Evolutionary conservation across 2,329 filamentous ascomycete genomes (phyloP).

Genomic region (Elsinoe arachidis): DNA sequence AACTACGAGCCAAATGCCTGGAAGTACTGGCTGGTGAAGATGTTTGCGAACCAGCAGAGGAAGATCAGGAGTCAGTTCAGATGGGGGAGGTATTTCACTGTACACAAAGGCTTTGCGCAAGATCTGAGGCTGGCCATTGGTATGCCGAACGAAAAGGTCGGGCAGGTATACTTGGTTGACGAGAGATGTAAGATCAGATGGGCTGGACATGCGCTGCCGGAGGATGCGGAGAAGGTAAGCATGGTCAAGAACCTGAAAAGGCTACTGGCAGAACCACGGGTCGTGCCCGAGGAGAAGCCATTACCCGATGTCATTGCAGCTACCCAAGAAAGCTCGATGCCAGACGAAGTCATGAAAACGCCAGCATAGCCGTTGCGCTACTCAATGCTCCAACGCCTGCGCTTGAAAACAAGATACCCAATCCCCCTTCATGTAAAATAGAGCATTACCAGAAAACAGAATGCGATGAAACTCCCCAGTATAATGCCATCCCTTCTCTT

Average conservation of each 20-base stretch:
- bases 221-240: conserved; percentile 57
- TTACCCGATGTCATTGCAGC: conserved; percentile 30
- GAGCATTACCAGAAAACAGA: conserved; percentile 81
- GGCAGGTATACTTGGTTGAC: conserved; percentile 88
- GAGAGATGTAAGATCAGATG: conserved; percentile 81
- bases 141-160: conserved; percentile 81
- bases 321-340: conserved; percentile 4
- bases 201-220: conserved; percentile 71
- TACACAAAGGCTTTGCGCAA: conserved; percentile 49
- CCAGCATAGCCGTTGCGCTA: background rate
- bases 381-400: conserved; percentile 1
- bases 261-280: conserved; percentile 48
- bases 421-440: conserved; percentile 53
- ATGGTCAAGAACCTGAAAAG: conserved; percentile 56
- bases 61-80: conserved; percentile 40
- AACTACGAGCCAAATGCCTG: conserved; percentile 79
- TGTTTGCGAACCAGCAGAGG: conserved; percentile 46
- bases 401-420: conserved; percentile 10
- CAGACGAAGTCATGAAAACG: background rate
- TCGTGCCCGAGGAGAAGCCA: conserved; percentile 27
- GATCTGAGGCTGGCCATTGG: conserved; percentile 52
- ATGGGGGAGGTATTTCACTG: conserved; percentile 51
- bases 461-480: conserved; percentile 79
- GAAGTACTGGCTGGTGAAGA: conserved; percentile 47
- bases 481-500: conserved; percentile 94